Evolutionary conservation across 1,284 basidiomycete species (phyloP).

Genomic region (Trichosporon ovoides): DNA sequence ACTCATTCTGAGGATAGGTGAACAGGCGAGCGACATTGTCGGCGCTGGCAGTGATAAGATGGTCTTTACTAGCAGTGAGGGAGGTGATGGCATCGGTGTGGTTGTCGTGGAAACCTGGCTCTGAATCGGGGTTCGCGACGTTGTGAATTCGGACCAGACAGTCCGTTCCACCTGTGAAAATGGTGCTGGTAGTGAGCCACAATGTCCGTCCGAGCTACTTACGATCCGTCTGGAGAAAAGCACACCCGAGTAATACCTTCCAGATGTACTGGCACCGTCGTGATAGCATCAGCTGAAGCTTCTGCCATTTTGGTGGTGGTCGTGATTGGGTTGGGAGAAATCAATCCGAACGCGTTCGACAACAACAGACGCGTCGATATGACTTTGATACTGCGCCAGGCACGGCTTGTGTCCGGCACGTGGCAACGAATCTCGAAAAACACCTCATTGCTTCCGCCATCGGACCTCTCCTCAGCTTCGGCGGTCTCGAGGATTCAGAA

Average conservation of each 20-base stretch:
- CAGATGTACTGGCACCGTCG: constrained; percentile 42
- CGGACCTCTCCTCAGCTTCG: neutral
- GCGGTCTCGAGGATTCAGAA: neutral
- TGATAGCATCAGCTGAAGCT: constrained; percentile 29
- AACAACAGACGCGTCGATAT: constrained; percentile 13
- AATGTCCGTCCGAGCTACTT: constrained; percentile 30
- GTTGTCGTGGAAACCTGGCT: constrained; percentile 54
- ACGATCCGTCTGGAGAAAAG: constrained; percentile 62
- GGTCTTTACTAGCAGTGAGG: constrained; percentile 46
- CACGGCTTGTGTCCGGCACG: neutral
- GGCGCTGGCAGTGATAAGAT: constrained; percentile 67
- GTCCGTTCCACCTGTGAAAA: constrained; percentile 44
- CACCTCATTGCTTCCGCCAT: neutral
- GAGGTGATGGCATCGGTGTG: constrained; percentile 68
- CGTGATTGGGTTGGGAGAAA: neutral
- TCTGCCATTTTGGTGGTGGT: constrained; percentile 28
- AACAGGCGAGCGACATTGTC: constrained; percentile 71
- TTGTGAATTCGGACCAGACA: constrained; percentile 44
- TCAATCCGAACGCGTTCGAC: constrained; percentile 6
- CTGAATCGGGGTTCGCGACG: constrained; percentile 36
- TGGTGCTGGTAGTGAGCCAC: constrained; percentile 20
- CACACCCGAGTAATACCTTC: constrained; percentile 50
- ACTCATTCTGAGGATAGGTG: constrained; percentile 57
- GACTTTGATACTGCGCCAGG: constrained; percentile 5
- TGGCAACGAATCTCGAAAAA: neutral